Evolutionary conservation across 2,329 filamentous ascomycete genomes (phyloP).

Genomic region (Coniella vitis): DNA sequence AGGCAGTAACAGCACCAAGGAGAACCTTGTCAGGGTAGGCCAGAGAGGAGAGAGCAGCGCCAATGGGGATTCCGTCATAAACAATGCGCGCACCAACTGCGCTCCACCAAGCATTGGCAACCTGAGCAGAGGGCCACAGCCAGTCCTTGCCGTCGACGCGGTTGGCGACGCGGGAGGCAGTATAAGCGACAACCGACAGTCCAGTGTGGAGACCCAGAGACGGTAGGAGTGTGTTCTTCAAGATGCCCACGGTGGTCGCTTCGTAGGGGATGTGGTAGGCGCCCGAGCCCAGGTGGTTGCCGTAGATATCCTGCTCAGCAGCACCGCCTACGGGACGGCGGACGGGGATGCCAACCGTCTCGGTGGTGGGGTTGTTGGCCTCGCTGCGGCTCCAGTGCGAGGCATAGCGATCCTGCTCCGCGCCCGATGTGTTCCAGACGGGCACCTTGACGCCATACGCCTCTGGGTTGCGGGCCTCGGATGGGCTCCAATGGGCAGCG

Average conservation of each 20-base stretch:
- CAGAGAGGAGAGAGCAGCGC: constrained; percentile 38
- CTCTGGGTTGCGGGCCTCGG: constrained; percentile 13
- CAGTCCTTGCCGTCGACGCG: constrained; percentile 55
- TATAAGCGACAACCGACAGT: constrained; percentile 45
- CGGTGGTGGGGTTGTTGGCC: constrained; percentile 13
- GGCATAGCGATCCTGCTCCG: constrained; percentile 18
- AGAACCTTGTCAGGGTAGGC: constrained; percentile 49
- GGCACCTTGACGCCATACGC: constrained; percentile 17
- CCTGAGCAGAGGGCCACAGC: constrained; percentile 48
- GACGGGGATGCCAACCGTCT: constrained; percentile 8
- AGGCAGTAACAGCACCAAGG: constrained; percentile 48
- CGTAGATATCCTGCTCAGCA: constrained; percentile 14
- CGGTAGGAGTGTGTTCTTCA: constrained; percentile 46
- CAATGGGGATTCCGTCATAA: constrained; percentile 36
- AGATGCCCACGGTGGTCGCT: constrained; percentile 35
- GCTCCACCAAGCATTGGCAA: constrained; percentile 54
- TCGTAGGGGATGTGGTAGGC: constrained; percentile 13
- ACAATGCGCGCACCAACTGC: constrained; percentile 46
- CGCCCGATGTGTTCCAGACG: constrained; percentile 15
- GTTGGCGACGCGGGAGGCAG: constrained; percentile 42
- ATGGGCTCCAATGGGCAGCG: constrained; percentile 9
- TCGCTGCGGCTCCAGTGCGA: constrained; percentile 14
- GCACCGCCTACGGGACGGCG: constrained; percentile 4
- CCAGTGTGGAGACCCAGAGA: constrained; percentile 47
- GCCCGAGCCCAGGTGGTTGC: constrained; percentile 11